These are phyloP conservation scores for Blepharisma undulans DNA, from an alignment of 169 alveolate genomes.

Conservation along the genomic window DNA sequence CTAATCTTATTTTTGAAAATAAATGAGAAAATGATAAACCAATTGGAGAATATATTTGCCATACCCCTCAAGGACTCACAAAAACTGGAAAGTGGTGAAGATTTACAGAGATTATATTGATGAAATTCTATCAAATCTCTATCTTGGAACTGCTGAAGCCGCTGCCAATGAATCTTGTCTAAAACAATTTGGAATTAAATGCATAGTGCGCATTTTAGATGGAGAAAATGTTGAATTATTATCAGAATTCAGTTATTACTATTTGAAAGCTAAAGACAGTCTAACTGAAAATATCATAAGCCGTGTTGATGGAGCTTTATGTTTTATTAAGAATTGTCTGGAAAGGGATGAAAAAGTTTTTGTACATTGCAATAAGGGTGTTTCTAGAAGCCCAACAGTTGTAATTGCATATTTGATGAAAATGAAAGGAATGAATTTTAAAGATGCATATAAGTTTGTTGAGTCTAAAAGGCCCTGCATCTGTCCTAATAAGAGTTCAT, in stretches of 20 bases:
- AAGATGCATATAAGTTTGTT: too few relatives aligned
- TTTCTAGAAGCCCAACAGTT: constrained; percentile 71
- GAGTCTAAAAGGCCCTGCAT: too few relatives aligned
- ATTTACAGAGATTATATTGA: too few relatives aligned
- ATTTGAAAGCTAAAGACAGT: not conserved
- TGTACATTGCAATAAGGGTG: constrained; percentile 82
- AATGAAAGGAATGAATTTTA: too few relatives aligned
- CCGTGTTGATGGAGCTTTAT: not conserved
- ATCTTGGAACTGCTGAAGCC: not conserved
- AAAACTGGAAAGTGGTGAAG: too few relatives aligned
- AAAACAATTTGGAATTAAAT: not conserved
- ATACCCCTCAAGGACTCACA: too few relatives aligned
- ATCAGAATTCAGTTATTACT: not conserved
- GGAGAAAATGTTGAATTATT: not conserved
- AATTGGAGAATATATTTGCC: too few relatives aligned
- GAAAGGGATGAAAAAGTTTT: constrained; percentile 43
- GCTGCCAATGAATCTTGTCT: not conserved
- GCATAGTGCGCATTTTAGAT: not conserved
- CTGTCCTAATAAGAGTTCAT: too few relatives aligned
- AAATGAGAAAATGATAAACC: too few relatives aligned
- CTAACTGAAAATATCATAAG: not conserved
- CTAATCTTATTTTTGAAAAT: too few relatives aligned
- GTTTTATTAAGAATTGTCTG: constrained; percentile 52
- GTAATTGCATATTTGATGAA: constrained; percentile 75
- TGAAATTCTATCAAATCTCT: not conserved